Conservation (phyloP, 345 rosid genomes). For the Zanthoxylum bungeanum region DNA sequence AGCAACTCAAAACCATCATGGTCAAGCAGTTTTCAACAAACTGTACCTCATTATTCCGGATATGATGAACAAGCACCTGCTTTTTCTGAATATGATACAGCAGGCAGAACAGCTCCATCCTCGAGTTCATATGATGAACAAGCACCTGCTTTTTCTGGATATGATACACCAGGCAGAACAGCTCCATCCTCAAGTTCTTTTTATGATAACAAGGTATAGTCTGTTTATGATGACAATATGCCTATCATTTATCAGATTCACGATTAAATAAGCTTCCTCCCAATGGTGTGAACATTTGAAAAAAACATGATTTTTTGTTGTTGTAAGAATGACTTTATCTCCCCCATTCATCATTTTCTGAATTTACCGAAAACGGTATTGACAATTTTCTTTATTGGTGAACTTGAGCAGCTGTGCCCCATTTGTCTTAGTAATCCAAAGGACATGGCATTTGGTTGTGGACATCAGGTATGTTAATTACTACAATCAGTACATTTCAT, state of each 20-base stretch:
- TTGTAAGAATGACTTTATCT: no score
- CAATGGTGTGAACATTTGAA: not conserved
- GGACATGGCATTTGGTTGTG: slow-evolving; percentile 83
- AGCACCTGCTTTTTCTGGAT: slow-evolving; percentile 22
- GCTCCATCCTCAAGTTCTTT: slow-evolving; percentile 34
- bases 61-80: slow-evolving; percentile 21
- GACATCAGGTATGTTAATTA: slow-evolving; percentile 62
- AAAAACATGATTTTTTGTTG: not conserved
- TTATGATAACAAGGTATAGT: slow-evolving; percentile 52
- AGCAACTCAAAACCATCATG: slow-evolving; percentile 33
- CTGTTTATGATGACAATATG: slow-evolving; percentile 4
- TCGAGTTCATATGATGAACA: slow-evolving; percentile 23
- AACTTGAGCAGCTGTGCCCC: slow-evolving; percentile 55
- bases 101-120: slow-evolving; percentile 32
- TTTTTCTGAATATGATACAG: slow-evolving; percentile 29
- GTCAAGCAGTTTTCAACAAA: slow-evolving; percentile 38
- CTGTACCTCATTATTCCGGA: slow-evolving; percentile 24
- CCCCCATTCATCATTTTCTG: not conserved
- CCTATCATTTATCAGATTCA: not conserved
- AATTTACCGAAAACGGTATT: not conserved
- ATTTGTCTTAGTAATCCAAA: slow-evolving; percentile 59
- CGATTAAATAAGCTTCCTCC: not conserved
- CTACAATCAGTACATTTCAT: slow-evolving; percentile 2
- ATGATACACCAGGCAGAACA: slow-evolving; percentile 31
- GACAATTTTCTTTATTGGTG: not conserved